A percentile compares a stretch with the other conserved stretches of the same genome.
These are phyloP conservation scores for Phytophthora aleatoria DNA, from an alignment of 352 stramenopile genomes.

Conservation along the genomic window DNA sequence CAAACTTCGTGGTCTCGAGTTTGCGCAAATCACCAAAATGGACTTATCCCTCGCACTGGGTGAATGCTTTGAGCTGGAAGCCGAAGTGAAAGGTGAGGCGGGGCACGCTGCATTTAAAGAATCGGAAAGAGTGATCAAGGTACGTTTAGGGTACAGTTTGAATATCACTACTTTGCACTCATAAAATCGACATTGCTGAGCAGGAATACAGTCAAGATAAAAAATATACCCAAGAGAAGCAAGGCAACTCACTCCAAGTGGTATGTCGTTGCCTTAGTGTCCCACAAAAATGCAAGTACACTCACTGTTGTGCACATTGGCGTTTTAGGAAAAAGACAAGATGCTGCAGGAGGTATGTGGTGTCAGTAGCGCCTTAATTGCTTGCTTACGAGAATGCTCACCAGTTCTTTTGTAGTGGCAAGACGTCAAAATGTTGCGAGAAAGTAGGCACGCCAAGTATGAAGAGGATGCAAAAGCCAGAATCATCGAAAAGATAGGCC, in stretches of 20 bases:
- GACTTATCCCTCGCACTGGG: slow-evolving; percentile 82
- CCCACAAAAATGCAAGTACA: neutral
- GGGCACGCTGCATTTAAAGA: slow-evolving; percentile 53
- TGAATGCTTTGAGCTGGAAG: slow-evolving; percentile 88
- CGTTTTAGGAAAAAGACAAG: slow-evolving; percentile 43
- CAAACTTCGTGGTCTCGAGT: slow-evolving; percentile 70
- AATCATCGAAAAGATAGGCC: slow-evolving; percentile 42
- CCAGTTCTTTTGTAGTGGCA: slow-evolving; percentile 42
- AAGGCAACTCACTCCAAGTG: slow-evolving; percentile 30
- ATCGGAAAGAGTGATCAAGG: slow-evolving; percentile 49
- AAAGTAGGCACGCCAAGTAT: slow-evolving; percentile 26
- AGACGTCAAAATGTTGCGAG: slow-evolving; percentile 42
- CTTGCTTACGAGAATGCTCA: slow-evolving; percentile 4
- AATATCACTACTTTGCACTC: neutral
- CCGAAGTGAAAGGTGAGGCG: slow-evolving; percentile 48
- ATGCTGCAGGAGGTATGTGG: slow-evolving; percentile 36
- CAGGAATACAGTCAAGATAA: slow-evolving; percentile 45
- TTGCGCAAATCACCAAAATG: slow-evolving; percentile 87
- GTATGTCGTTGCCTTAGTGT: slow-evolving; percentile 18
- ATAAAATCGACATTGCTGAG: neutral
- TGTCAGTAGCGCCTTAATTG: neutral
- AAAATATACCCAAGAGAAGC: slow-evolving; percentile 33
- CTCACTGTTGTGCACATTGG: neutral
- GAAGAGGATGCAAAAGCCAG: slow-evolving; percentile 39
- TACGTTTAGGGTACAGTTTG: slow-evolving; percentile 9